Percentiles rank a stretch among this genome's conserved stretches.
Conservation (phyloP, 2,329 filamentous ascomycete genomes). For the Nannizzia gypsea region DNA sequence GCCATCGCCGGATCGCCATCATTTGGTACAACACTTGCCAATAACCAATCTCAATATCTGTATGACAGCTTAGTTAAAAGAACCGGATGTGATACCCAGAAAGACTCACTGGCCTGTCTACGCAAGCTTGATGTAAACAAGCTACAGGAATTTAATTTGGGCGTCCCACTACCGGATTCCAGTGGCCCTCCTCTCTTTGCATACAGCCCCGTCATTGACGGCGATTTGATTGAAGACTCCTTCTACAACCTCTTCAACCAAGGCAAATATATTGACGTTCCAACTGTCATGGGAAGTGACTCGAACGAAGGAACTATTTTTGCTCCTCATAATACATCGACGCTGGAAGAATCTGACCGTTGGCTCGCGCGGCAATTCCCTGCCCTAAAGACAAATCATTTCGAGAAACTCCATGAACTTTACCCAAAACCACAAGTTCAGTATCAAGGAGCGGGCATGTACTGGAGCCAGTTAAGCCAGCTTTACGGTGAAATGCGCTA, state of each 20-base stretch:
- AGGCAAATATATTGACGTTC: slow-evolving; percentile 41
- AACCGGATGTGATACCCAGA: slow-evolving; percentile 33
- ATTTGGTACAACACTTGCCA: slow-evolving; percentile 39
- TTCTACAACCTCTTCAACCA: slow-evolving; percentile 39
- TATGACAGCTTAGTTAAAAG: slow-evolving; percentile 42
- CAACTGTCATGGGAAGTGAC: slow-evolving; percentile 47
- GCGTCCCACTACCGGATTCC: slow-evolving; percentile 36
- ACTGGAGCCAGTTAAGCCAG: slow-evolving; percentile 46
- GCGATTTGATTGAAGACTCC: slow-evolving; percentile 40
- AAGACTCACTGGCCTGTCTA: slow-evolving; percentile 38
- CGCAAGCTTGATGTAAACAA: slow-evolving; percentile 33
- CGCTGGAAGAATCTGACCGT: slow-evolving; percentile 37
- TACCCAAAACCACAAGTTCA: slow-evolving; percentile 43
- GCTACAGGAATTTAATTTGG: slow-evolving; percentile 38
- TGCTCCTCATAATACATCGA: slow-evolving; percentile 40
- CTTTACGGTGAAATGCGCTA: slow-evolving; percentile 56
- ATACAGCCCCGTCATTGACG: slow-evolving; percentile 43
- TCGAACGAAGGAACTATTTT: slow-evolving; percentile 57
- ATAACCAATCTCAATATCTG: slow-evolving; percentile 39
- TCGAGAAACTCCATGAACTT: slow-evolving; percentile 41
- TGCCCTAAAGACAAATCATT: slow-evolving; percentile 39
- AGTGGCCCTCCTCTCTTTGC: slow-evolving; percentile 36
- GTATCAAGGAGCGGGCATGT: slow-evolving; percentile 37
- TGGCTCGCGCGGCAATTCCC: slow-evolving; percentile 52
- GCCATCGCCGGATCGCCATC: slow-evolving; percentile 44